phyloP scores from a whole-genome alignment of 805 yeast genomes.

The Lachancea cidri region DNA sequence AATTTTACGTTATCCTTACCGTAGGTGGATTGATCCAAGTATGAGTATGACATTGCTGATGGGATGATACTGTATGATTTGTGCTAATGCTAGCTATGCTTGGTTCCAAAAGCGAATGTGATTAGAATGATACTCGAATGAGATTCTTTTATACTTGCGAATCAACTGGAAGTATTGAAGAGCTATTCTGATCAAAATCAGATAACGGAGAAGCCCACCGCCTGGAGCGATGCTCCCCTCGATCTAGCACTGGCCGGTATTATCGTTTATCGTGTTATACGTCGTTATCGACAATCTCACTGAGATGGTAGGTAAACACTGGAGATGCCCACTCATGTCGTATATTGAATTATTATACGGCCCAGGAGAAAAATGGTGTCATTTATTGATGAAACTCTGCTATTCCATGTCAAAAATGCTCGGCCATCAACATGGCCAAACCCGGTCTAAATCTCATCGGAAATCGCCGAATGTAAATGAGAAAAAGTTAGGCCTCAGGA shows the following conservation, averaged over 20 bases:
- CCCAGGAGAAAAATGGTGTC: neutral
- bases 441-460: neutral
- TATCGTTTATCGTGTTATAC: neutral
- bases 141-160: neutral
- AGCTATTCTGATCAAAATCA: too few relatives aligned
- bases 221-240: neutral
- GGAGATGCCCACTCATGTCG: neutral
- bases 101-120: neutral
- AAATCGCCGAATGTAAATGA: neutral
- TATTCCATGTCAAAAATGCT: neutral
- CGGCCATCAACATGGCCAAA: neutral
- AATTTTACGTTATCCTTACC: slow-evolving; percentile 94
- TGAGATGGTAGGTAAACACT: neutral
- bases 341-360: neutral
- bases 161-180: neutral
- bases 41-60: slow-evolving; percentile 20
- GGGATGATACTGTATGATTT: neutral
- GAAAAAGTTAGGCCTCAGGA: neutral
- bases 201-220: slow-evolving; percentile 3
- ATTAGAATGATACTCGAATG: neutral
- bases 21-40: slow-evolving; percentile 53
- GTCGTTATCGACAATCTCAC: neutral
- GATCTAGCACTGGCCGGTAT: neutral
- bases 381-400: neutral
- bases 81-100: neutral